A percentile compares a stretch with the other conserved stretches of the same genome.
Conservation (phyloP, 2,329 filamentous ascomycete species). For the Colletotrichum tamarilloi region DNA sequence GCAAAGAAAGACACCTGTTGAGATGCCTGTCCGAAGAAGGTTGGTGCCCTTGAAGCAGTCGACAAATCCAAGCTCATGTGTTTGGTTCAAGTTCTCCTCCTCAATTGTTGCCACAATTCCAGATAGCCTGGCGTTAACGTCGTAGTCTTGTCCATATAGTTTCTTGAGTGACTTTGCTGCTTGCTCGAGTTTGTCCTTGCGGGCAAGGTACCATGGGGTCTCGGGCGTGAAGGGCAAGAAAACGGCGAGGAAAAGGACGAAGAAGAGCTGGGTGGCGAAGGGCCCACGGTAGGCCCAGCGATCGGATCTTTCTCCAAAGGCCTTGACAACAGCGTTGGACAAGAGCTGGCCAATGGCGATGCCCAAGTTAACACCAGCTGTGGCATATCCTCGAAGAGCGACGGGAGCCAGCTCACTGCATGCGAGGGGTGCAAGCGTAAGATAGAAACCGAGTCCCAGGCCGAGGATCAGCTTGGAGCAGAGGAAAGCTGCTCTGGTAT, state of each 20-base stretch:
- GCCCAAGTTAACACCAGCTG: constrained; percentile 70
- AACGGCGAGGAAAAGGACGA: constrained; percentile 55
- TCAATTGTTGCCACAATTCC: constrained; percentile 64
- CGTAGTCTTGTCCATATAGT: constrained; percentile 57
- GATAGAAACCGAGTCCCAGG: constrained; percentile 68
- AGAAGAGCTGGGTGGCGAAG: constrained; percentile 62
- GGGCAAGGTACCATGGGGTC: constrained; percentile 61
- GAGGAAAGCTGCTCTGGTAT: constrained; percentile 64
- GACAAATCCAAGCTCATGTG: constrained; percentile 57
- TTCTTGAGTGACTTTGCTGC: constrained; percentile 52
- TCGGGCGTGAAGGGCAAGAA: constrained; percentile 60
- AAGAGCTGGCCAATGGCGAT: constrained; percentile 72
- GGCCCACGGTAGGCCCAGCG: constrained; percentile 62
- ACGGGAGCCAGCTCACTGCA: constrained; percentile 70
- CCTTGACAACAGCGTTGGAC: constrained; percentile 58
- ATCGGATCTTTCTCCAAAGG: constrained; percentile 49
- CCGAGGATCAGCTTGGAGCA: constrained; percentile 71
- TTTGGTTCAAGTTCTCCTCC: constrained; percentile 62
- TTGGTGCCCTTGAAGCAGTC: constrained; percentile 63
- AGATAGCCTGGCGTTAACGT: constrained; percentile 60
- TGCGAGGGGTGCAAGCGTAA: constrained; percentile 68
- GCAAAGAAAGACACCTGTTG: constrained; percentile 71
- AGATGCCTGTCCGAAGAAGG: constrained; percentile 64
- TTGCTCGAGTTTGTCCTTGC: constrained; percentile 52
- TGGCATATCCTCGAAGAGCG: constrained; percentile 66